phyloP scores from a whole-genome alignment of 2,329 filamentous ascomycete genomes.

The Calonectria naviculata region DNA sequence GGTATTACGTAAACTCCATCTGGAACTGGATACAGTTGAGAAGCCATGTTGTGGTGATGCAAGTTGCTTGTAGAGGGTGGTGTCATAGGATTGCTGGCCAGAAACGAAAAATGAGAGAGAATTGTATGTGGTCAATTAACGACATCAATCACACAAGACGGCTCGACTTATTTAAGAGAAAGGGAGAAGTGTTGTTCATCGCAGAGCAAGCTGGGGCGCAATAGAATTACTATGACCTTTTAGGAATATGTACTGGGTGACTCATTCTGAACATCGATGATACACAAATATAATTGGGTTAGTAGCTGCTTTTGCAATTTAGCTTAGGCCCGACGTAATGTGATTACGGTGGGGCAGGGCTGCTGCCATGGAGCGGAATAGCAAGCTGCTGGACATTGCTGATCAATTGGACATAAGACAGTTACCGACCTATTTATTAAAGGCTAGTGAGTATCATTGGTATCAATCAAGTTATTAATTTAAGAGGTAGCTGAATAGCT shows the following conservation, averaged over 20 bases:
- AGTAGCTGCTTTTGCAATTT: background rate
- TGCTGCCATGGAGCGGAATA: too few species aligned
- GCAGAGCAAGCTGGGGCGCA: too few species aligned
- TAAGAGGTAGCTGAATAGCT: background rate
- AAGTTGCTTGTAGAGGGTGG: background rate
- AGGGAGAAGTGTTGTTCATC: background rate
- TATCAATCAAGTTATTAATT: background rate
- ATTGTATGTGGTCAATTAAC: background rate
- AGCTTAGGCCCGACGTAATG: too few species aligned
- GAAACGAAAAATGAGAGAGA: background rate
- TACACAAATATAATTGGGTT: background rate
- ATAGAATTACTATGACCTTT: background rate
- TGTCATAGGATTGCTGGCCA: background rate
- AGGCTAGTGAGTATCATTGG: too few species aligned
- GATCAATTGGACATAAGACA: too few species aligned
- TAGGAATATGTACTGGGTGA: background rate
- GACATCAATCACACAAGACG: background rate
- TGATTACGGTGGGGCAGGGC: too few species aligned
- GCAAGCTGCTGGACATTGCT: too few species aligned
- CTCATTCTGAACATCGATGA: background rate
- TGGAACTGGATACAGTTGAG: background rate
- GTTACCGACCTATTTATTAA: too few species aligned
- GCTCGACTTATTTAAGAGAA: background rate
- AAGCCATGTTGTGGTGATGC: background rate
- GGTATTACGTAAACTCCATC: background rate